phyloP scores from a whole-genome alignment of 352 stramenopile species.

The Aphanomyces stellatus region DNA sequence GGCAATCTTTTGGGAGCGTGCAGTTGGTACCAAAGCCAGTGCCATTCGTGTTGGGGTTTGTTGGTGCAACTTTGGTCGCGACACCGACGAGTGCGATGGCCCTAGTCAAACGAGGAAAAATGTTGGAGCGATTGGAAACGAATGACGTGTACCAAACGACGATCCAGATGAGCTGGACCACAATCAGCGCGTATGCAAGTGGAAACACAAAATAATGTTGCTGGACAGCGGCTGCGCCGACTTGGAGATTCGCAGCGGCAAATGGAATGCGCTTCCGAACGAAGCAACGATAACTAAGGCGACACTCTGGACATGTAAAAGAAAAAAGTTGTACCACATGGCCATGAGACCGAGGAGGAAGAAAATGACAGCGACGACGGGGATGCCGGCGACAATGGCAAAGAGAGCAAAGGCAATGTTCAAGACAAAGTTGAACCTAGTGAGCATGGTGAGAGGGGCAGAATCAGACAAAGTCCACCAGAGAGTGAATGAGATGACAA shows the following conservation, averaged over 20 bases:
- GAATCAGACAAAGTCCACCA: no score
- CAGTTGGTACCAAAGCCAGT: not conserved
- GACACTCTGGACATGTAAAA: not conserved
- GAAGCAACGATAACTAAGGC: not conserved
- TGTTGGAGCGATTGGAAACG: not conserved
- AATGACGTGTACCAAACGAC: slow-evolving; percentile 25
- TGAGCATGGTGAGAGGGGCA: no score
- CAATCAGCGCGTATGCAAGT: slow-evolving; percentile 47
- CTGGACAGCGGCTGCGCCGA: slow-evolving; percentile 60
- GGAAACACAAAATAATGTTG: slow-evolving; percentile 61
- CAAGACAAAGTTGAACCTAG: not conserved
- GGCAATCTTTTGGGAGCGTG: not conserved
- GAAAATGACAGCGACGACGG: not conserved
- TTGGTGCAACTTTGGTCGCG: not conserved
- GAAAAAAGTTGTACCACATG: not conserved
- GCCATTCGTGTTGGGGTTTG: not conserved
- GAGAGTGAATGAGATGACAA: not conserved
- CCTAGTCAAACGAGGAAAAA: not conserved
- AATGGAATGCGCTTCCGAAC: slow-evolving; percentile 39
- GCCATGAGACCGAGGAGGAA: not conserved
- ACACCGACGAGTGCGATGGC: not conserved
- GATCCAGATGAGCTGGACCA: slow-evolving; percentile 61
- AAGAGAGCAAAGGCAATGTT: not conserved
- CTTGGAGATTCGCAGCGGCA: slow-evolving; percentile 70
- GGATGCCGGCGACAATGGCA: not conserved